Conservation (phyloP, 2,329 filamentous ascomycete genomes). For the Cladosporium phlei region DNA sequence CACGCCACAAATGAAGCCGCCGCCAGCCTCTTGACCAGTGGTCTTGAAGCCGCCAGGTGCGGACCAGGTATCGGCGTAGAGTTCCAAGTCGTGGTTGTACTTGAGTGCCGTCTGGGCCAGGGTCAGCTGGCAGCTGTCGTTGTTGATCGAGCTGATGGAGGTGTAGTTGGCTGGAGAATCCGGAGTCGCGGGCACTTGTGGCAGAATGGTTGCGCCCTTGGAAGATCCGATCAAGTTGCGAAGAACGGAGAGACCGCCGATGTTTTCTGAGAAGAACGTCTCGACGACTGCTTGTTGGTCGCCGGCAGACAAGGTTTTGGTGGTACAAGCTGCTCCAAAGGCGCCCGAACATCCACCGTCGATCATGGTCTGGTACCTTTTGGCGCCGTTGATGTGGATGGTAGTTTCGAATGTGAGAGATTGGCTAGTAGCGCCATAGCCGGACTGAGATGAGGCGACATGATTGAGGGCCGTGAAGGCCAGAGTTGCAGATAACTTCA, state of each 20-base stretch:
- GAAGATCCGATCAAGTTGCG: slow-evolving; percentile 24
- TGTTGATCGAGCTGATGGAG: slow-evolving; percentile 15
- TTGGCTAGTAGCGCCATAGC: background rate
- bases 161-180: slow-evolving; percentile 19
- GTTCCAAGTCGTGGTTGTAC: slow-evolving; percentile 21
- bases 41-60: slow-evolving; percentile 23
- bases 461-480: too few relatives aligned
- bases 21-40: slow-evolving; percentile 17
- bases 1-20: slow-evolving; percentile 21
- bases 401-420: slow-evolving; percentile 13
- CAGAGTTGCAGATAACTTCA: too few relatives aligned
- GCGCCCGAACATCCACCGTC: slow-evolving; percentile 24
- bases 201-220: slow-evolving; percentile 17
- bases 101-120: slow-evolving; percentile 18
- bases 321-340: slow-evolving; percentile 20
- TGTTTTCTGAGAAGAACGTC: slow-evolving; percentile 21
- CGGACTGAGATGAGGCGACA: background rate
- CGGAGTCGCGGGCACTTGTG: slow-evolving; percentile 18
- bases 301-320: slow-evolving; percentile 13
- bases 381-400: slow-evolving; percentile 18
- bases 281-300: slow-evolving; percentile 18
- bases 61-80: slow-evolving; percentile 25
- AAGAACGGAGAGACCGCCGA: slow-evolving; percentile 21
- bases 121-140: slow-evolving; percentile 17
- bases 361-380: slow-evolving; percentile 21